Percentiles rank a stretch among this genome's conserved stretches.
phyloP scores from a whole-genome alignment of 1,284 basidiomycete genomes.

The Sporisorium iseilematis-ciliati region DNA sequence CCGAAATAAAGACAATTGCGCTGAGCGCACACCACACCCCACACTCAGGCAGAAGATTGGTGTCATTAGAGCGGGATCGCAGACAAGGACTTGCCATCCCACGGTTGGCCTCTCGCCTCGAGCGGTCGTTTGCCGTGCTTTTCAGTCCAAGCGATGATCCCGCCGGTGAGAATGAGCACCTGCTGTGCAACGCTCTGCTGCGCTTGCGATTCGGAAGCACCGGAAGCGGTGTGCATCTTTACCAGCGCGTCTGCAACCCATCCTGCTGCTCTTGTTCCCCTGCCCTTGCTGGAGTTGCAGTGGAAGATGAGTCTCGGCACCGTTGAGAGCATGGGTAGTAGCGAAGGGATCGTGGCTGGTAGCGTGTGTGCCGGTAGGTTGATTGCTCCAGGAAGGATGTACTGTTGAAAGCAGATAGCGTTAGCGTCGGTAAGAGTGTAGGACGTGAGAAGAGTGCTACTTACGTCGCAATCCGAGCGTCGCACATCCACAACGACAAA shows the following conservation, averaged over 20 bases:
- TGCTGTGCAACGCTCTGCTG: slow-evolving; percentile 37
- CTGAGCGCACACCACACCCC: not conserved
- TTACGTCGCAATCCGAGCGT: slow-evolving; percentile 57
- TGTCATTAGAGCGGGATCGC: slow-evolving; percentile 34
- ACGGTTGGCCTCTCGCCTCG: slow-evolving; percentile 39
- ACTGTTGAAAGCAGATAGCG: slow-evolving; percentile 15
- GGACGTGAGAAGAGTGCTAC: not conserved
- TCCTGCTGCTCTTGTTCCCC: slow-evolving; percentile 62
- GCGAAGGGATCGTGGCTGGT: slow-evolving; percentile 61
- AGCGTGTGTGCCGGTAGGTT: slow-evolving; percentile 70
- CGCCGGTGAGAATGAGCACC: slow-evolving; percentile 62
- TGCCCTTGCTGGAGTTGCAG: slow-evolving; percentile 65
- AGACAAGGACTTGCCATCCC: slow-evolving; percentile 40
- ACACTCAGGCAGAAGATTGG: not conserved
- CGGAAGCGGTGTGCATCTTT: slow-evolving; percentile 22
- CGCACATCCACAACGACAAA: slow-evolving; percentile 60
- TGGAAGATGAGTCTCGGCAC: slow-evolving; percentile 68
- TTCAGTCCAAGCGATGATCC: slow-evolving; percentile 58
- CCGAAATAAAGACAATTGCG: not conserved
- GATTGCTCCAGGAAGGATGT: slow-evolving; percentile 67
- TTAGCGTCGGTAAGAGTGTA: not conserved
- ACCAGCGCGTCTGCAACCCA: slow-evolving; percentile 66
- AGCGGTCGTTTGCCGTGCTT: slow-evolving; percentile 41
- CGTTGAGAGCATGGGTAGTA: slow-evolving; percentile 59
- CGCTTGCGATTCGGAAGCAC: slow-evolving; percentile 18